Evolutionary conservation across 495 filamentous ascomycete species (phyloP).

Genomic region (Penicillium bovifimosum): DNA sequence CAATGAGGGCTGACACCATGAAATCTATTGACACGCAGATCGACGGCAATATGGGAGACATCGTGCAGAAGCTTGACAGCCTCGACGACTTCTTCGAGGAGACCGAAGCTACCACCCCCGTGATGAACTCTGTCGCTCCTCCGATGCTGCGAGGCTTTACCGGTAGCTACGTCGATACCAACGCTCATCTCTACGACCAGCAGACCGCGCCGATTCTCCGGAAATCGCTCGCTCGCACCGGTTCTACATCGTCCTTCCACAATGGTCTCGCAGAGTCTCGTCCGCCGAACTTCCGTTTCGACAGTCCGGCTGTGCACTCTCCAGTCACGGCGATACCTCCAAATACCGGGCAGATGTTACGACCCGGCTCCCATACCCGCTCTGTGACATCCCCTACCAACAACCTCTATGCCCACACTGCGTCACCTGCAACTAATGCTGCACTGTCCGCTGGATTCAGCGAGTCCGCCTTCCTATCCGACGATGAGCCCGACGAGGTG

Average conservation of each 20-base stretch:
- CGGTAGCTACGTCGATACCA: slow-evolving; percentile 65
- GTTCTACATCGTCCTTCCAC: slow-evolving; percentile 75
- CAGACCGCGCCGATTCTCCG: slow-evolving; percentile 87
- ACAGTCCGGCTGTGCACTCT: slow-evolving; percentile 60
- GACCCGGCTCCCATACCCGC: slow-evolving; percentile 59
- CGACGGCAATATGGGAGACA: slow-evolving; percentile 70
- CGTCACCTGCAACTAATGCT: slow-evolving; percentile 20
- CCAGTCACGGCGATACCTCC: slow-evolving; percentile 24
- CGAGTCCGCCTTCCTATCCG: slow-evolving; percentile 52
- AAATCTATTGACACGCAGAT: slow-evolving; percentile 81
- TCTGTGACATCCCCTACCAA: slow-evolving; percentile 68
- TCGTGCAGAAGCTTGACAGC: slow-evolving; percentile 85
- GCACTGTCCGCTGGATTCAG: slow-evolving; percentile 27
- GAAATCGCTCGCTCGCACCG: slow-evolving; percentile 67
- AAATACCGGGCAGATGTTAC: slow-evolving; percentile 25
- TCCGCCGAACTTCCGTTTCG: slow-evolving; percentile 47
- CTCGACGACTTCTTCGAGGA: slow-evolving; percentile 94
- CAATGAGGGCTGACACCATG: slow-evolving; percentile 80
- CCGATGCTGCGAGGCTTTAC: slow-evolving; percentile 57
- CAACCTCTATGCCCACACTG: slow-evolving; percentile 45
- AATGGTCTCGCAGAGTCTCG: slow-evolving; percentile 76
- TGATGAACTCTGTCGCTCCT: slow-evolving; percentile 35
- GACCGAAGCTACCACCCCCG: slow-evolving; percentile 46
- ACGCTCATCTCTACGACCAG: slow-evolving; percentile 86
- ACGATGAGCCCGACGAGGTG: slow-evolving; percentile 47